phyloP scores from a whole-genome alignment of 164 flowering plant genomes.

The Chimonanthus salicifolius region DNA sequence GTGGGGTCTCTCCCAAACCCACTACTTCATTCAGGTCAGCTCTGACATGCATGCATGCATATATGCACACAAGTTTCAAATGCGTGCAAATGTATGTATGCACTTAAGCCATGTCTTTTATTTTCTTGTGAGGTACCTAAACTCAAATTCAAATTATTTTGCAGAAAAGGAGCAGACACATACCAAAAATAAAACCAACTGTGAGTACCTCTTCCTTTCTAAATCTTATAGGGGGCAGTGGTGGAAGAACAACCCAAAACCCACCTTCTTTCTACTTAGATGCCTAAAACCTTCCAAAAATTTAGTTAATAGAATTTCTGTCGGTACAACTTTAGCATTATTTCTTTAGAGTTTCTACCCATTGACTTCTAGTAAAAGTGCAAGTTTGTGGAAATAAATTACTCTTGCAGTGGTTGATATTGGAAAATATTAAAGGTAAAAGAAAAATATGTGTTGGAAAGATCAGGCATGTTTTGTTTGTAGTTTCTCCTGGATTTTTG shows the following conservation, averaged over 20 bases:
- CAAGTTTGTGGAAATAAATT: no score
- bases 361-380: no score
- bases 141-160: conserved; percentile 2
- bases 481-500: no score
- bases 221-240: neutral
- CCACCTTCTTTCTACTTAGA: neutral
- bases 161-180: conserved; percentile 50
- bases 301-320: neutral
- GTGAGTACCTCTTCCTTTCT: conserved; percentile 33
- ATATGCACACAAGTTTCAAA: neutral
- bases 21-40: conserved; percentile 26
- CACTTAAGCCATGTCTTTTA: neutral
- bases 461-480: no score
- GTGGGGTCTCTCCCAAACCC: conserved; percentile 44
- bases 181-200: conserved; percentile 66
- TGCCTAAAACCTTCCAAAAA: neutral
- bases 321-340: no score
- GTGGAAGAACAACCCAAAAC: neutral
- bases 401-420: no score
- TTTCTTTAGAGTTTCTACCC: no score
- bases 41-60: neutral
- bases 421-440: no score
- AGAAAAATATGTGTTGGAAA: no score
- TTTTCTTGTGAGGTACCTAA: neutral
- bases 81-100: neutral